Evolutionary conservation across 129 eudicot genomes (phyloP).

Genomic region (Tanacetum coccineum): DNA sequence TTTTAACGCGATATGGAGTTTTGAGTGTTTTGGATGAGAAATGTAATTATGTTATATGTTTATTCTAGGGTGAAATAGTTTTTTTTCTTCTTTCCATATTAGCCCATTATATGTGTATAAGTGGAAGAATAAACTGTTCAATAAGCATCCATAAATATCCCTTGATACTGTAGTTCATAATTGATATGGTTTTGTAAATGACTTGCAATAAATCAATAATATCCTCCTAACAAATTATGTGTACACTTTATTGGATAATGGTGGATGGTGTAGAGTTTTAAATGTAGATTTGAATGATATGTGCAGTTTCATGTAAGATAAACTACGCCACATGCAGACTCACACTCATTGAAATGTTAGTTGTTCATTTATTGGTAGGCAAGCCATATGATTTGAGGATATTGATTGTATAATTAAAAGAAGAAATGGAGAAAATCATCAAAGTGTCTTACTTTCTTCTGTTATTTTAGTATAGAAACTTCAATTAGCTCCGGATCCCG

Average conservation of each 20-base stretch:
- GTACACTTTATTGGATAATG: not conserved
- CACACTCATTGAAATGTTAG: not conserved
- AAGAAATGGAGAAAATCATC: not conserved
- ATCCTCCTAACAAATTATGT: not conserved
- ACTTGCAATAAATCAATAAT: not conserved
- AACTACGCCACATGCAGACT: not conserved
- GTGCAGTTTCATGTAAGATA: not conserved
- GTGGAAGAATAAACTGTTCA: too few species aligned
- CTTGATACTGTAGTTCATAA: not conserved
- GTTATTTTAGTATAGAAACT: constrained; percentile 2
- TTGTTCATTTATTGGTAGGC: constrained; percentile 4
- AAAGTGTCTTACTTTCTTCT: not conserved
- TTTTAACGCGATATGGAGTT: too few species aligned
- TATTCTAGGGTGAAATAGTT: too few species aligned
- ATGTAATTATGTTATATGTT: too few species aligned
- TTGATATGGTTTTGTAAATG: not conserved
- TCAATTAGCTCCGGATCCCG: constrained; percentile 7
- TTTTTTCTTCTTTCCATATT: too few species aligned
- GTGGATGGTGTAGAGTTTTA: constrained; percentile 8
- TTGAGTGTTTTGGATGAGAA: too few species aligned
- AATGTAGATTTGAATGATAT: constrained; percentile 1
- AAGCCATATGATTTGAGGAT: constrained; percentile 9
- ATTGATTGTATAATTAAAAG: not conserved
- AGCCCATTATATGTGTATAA: too few species aligned
- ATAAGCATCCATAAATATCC: too few species aligned